A percentile compares a stretch with the other conserved stretches of the same genome.
Evolutionary conservation across 345 rosid genomes (phyloP).

Genomic region (Murraya paniculata): DNA sequence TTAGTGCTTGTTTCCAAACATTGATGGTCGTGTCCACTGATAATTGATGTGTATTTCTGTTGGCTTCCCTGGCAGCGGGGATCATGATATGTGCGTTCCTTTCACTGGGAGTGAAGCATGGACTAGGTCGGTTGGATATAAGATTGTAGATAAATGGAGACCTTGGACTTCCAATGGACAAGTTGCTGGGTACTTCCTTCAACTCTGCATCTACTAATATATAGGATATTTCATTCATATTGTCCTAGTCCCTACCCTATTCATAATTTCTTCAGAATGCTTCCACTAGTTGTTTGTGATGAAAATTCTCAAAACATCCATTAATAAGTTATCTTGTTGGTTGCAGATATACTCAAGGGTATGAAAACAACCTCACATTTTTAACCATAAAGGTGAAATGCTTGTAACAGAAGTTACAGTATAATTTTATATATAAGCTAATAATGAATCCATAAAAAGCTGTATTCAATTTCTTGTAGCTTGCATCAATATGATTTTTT

Average conservation of each 20-base stretch:
- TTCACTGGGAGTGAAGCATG: slow-evolving; percentile 89
- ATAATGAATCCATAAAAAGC: background rate
- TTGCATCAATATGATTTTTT: background rate
- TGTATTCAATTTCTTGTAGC: background rate
- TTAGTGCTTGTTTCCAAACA: background rate
- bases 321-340: background rate
- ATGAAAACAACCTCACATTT: slow-evolving; percentile 76
- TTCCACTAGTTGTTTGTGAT: background rate
- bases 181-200: slow-evolving; percentile 67
- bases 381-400: slow-evolving; percentile 64
- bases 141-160: slow-evolving; percentile 77
- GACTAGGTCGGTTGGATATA: slow-evolving; percentile 80
- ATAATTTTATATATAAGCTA: background rate
- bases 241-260: background rate
- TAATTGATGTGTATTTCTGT: background rate
- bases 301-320: background rate
- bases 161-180: slow-evolving; percentile 65
- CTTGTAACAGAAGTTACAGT: background rate
- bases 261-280: background rate
- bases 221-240: background rate
- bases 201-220: background rate
- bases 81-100: slow-evolving; percentile 95
- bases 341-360: slow-evolving; percentile 65
- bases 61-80: slow-evolving; percentile 50
- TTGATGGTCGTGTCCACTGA: background rate